phyloP scores from a whole-genome alignment of 345 rosid genomes.

The Euphorbia lathyris region DNA sequence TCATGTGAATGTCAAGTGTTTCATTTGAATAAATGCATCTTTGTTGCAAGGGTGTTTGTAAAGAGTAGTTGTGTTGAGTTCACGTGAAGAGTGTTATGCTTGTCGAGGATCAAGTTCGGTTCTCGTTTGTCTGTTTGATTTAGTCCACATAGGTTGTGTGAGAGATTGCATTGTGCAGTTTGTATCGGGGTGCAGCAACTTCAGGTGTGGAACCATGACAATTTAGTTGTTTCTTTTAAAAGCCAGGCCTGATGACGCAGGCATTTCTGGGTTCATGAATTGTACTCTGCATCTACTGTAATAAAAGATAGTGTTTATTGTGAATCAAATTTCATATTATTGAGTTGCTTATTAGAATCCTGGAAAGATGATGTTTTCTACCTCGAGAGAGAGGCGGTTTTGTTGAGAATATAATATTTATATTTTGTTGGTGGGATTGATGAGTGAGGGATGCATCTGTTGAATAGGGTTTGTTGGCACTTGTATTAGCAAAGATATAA shows the following conservation, averaged over 20 bases:
- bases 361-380: too few relatives aligned
- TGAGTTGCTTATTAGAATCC: too few relatives aligned
- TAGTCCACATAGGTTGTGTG: neutral
- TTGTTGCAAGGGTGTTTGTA: conserved; percentile 12
- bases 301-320: conserved; percentile 8
- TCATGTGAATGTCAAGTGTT: conserved; percentile 19
- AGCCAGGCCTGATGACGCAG: conserved; percentile 18
- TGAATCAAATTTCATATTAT: too few relatives aligned
- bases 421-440: too few relatives aligned
- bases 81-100: neutral
- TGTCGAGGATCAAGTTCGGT: neutral
- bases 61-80: conserved; percentile 9
- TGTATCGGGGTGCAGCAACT: conserved; percentile 22
- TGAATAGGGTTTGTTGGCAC: too few relatives aligned
- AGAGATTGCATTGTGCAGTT: conserved; percentile 30
- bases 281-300: conserved; percentile 24
- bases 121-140: conserved; percentile 5
- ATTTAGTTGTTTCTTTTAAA: conserved; percentile 14
- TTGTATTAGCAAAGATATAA: too few relatives aligned
- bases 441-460: too few relatives aligned
- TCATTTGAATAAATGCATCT: conserved; percentile 21
- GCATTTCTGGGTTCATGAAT: conserved; percentile 24
- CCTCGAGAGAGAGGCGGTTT: too few relatives aligned
- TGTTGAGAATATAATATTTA: too few relatives aligned
- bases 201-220: conserved; percentile 26